Percentiles rank a stretch among this genome's conserved stretches.
These are phyloP conservation scores for Circinella umbellata DNA, from an alignment of 371 early-diverging fungal genomes.

Conservation along the genomic window DNA sequence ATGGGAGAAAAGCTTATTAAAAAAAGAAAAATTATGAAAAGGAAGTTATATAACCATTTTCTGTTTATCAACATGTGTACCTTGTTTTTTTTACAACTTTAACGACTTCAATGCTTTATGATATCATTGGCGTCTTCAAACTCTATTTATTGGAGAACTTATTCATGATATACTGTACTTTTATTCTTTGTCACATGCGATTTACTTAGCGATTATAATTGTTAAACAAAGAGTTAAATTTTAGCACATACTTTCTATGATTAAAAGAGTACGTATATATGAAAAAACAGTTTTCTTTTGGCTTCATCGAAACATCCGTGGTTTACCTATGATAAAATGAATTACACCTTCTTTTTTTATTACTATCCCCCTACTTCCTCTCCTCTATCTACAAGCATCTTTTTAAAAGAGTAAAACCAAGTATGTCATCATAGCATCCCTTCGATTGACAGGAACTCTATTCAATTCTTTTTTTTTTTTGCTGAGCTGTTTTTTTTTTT, in stretches of 20 bases:
- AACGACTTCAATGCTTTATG: not conserved
- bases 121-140: not conserved
- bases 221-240: no score
- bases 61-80: not conserved
- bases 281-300: no score
- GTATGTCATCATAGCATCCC: slow-evolving; percentile 1
- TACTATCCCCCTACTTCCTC: no score
- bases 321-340: no score
- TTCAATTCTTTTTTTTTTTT: not conserved
- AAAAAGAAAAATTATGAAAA: no score
- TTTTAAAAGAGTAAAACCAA: not conserved
- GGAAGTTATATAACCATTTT: not conserved
- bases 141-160: not conserved
- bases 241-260: no score
- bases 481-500: not conserved
- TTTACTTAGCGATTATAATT: not conserved
- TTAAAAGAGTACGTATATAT: no score
- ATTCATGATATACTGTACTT: not conserved
- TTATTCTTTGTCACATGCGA: not conserved
- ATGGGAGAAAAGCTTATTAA: no score
- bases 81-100: not conserved
- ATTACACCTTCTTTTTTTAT: no score
- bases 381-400: no score
- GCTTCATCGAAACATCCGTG: no score
- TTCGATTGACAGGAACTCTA: not conserved